Evolutionary conservation across 768 basidiomycete genomes (phyloP).

Genomic region (Tulasnella sp.): DNA sequence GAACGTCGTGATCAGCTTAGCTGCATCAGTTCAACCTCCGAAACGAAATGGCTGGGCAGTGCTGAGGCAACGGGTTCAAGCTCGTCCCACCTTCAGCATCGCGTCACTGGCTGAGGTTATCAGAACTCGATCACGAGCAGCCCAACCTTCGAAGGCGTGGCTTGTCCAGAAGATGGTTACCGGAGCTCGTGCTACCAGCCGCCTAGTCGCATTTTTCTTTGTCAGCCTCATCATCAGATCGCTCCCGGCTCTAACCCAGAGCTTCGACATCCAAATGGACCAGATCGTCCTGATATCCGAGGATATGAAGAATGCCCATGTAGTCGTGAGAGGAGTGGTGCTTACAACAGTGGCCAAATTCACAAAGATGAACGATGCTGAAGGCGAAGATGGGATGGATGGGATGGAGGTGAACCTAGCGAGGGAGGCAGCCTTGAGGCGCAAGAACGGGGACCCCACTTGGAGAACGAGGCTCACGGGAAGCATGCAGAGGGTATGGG

Average conservation of each 20-base stretch:
- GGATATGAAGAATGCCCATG: constrained; percentile 39
- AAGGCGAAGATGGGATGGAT: constrained; percentile 26
- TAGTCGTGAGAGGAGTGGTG: constrained; percentile 40
- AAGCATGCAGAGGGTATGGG: constrained; percentile 54
- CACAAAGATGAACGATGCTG: constrained; percentile 33
- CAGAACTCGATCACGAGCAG: neutral
- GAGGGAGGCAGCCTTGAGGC: constrained; percentile 1
- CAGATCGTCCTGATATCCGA: constrained; percentile 41
- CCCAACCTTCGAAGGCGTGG: constrained; percentile 8
- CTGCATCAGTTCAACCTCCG: neutral
- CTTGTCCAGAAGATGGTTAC: constrained; percentile 33
- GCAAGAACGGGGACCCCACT: neutral
- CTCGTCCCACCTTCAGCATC: constrained; percentile 14
- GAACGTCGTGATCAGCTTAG: neutral
- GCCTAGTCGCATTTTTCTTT: constrained; percentile 39
- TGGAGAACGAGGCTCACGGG: constrained; percentile 52
- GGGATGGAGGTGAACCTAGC: neutral
- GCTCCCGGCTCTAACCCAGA: constrained; percentile 57
- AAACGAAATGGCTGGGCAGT: constrained; percentile 1
- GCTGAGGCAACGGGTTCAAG: neutral
- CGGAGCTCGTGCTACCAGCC: constrained; percentile 48
- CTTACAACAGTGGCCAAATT: constrained; percentile 47
- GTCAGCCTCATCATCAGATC: constrained; percentile 49
- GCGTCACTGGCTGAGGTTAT: constrained; percentile 2
- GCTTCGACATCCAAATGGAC: constrained; percentile 55